Evolutionary conservation across 2,329 filamentous ascomycete species (phyloP).

Genomic region (Venturia aucupariae): DNA sequence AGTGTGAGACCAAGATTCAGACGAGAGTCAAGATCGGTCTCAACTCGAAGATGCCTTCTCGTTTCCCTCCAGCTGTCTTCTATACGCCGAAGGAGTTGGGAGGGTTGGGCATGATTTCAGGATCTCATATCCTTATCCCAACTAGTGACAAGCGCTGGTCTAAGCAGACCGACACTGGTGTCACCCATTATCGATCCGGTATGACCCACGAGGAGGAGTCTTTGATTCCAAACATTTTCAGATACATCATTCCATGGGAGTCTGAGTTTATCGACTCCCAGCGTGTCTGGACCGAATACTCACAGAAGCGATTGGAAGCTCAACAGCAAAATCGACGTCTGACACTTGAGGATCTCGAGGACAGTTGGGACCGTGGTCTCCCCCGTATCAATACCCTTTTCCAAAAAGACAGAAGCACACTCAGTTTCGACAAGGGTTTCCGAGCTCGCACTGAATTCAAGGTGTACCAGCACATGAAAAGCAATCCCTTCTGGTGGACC

Average conservation of each 20-base stretch:
- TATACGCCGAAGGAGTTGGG: slow-evolving; percentile 97
- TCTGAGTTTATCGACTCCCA: slow-evolving; percentile 98
- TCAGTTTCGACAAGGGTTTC: slow-evolving; percentile 98
- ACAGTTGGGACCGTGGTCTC: slow-evolving; percentile 95
- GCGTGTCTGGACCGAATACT: slow-evolving; percentile 98
- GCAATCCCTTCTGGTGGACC: slow-evolving; percentile 99
- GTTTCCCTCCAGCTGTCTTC: slow-evolving; percentile 96
- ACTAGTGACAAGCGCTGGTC: slow-evolving; percentile 97
- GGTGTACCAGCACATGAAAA: slow-evolving; percentile 97
- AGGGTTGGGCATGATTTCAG: slow-evolving; percentile 97
- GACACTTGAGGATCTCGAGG: slow-evolving; percentile 91
- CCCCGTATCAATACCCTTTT: slow-evolving; percentile 98
- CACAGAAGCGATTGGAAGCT: slow-evolving; percentile 91
- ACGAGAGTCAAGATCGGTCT: slow-evolving; percentile 97
- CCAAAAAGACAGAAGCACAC: slow-evolving; percentile 93
- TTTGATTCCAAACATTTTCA: slow-evolving; percentile 96
- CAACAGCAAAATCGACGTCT: slow-evolving; percentile 94
- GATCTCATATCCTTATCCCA: slow-evolving; percentile 94
- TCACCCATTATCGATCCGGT: slow-evolving; percentile 92
- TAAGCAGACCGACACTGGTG: slow-evolving; percentile 93
- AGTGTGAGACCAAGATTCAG: slow-evolving; percentile 99
- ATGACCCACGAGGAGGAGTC: slow-evolving; percentile 99
- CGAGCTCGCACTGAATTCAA: slow-evolving; percentile 93
- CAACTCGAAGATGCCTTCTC: slow-evolving; percentile 98
- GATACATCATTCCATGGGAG: slow-evolving; percentile 99